phyloP scores from a whole-genome alignment of 2,329 filamentous ascomycete genomes.

The Geosmithia flava region DNA sequence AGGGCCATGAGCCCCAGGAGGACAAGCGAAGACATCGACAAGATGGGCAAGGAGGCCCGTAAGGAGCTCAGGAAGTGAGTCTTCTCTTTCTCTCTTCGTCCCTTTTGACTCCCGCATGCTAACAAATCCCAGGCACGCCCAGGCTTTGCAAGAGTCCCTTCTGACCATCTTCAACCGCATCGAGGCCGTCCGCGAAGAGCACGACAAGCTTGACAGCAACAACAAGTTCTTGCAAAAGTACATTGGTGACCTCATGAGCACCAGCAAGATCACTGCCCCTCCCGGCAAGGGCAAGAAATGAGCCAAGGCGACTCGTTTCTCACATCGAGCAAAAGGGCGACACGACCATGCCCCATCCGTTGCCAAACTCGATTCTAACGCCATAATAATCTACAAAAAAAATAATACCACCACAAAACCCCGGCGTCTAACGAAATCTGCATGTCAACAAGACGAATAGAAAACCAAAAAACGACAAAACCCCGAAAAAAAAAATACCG shows the following conservation, averaged over 20 bases:
- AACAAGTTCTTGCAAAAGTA: slow-evolving; percentile 98
- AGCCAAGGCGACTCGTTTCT: slow-evolving; percentile 6
- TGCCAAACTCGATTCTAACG: not conserved
- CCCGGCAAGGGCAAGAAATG: slow-evolving; percentile 41
- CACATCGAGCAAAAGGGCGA: not conserved
- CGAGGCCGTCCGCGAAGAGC: slow-evolving; percentile 85
- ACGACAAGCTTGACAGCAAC: slow-evolving; percentile 92
- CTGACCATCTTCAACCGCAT: slow-evolving; percentile 85
- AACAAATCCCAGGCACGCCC: slow-evolving; percentile 57
- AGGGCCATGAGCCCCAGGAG: slow-evolving; percentile 88
- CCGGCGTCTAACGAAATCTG: not conserved
- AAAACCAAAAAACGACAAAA: not conserved
- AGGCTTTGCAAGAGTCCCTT: slow-evolving; percentile 77
- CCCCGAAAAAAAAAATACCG: not conserved
- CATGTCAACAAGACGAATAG: not conserved
- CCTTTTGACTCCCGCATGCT: slow-evolving; percentile 2
- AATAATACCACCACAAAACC: not conserved
- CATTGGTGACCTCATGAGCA: slow-evolving; percentile 89
- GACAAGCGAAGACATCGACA: slow-evolving; percentile 83
- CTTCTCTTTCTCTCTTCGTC: not conserved
- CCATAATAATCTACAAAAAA: not conserved
- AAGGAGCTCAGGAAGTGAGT: slow-evolving; percentile 47
- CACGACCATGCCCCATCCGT: not conserved
- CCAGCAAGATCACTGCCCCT: slow-evolving; percentile 57
- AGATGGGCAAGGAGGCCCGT: slow-evolving; percentile 71